Evolutionary conservation across 163 green algal genomes (phyloP), one percentile per base, ranked within the genome.

Genomic region (Chlorella variabilis): DNA sequence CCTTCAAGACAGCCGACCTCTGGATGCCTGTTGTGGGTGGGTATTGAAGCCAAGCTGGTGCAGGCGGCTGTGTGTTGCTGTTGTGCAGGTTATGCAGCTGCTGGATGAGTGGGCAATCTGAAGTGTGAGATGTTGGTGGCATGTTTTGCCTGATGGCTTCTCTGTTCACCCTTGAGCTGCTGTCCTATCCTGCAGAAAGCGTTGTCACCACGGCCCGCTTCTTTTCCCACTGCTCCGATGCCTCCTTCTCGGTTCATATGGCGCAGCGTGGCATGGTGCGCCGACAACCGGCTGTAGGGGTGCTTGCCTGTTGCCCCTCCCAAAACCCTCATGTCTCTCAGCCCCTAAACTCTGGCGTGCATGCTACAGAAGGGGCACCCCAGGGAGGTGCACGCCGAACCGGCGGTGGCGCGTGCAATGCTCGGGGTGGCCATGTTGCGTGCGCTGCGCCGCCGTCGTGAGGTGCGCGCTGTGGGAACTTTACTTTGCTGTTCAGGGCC

Each of bases 221-320:
- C 68, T 76, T 76, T 18, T 27, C 42, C n/a, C 68, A 76, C 42
- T 62, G 68, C 68, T 42, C 17, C 42, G 68, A 76, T 29, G 68
- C 68, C 42, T 42, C n/a, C 42, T 61, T 76, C 42, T 41, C 68
- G 36, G 29, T 51, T 20, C 45, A 39, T 17, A 41, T 76, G 27
- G 39, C 68, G 20, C 21, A 51, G 15, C 42, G 23, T 20, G 42
- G 27, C n/a, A 41, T 38, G 68, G 68, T 76, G 68, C 21, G n/a
- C n/a, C n/a, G n/a, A n/a, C n/a, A n/a, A n/a, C n/a, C n/a, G n/a
- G n/a, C n/a, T n/a, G n/a, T n/a, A n/a, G n/a, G n/a, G n/a, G n/a
- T n/a, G n/a, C n/a, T n/a, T n/a, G n/a, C n/a, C n/a, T n/a, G n/a
- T n/a, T n/a, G n/a, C n/a, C n/a, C n/a, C n/a, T n/a, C n/a, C n/a